Conservation (phyloP, 2,329 filamentous ascomycete genomes). For the Neonectria coccinea region DNA sequence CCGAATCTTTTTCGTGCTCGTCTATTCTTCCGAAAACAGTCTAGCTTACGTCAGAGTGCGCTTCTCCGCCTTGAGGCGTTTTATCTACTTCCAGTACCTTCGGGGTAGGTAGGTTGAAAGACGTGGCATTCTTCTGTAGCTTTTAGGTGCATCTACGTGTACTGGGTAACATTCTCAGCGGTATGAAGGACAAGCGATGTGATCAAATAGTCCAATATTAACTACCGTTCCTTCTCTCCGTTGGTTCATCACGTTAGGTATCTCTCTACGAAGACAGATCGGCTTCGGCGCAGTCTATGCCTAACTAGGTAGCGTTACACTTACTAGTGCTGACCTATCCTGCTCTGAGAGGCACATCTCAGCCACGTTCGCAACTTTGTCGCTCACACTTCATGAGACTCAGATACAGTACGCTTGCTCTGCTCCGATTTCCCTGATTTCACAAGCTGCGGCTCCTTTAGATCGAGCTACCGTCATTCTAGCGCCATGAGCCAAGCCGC, state of each 20-base stretch:
- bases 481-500: constrained; percentile 10
- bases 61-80: too few species aligned
- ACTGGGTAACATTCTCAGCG: too few species aligned
- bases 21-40: constrained; percentile 36
- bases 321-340: too few species aligned
- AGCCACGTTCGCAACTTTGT: not conserved
- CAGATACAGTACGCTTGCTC: not conserved
- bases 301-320: not conserved
- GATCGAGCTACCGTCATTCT: not conserved
- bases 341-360: not conserved
- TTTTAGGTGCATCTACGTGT: too few species aligned
- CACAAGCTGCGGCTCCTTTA: not conserved
- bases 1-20: constrained; percentile 34
- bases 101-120: too few species aligned
- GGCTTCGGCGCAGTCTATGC: not conserved
- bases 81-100: too few species aligned
- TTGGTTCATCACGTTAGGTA: too few species aligned
- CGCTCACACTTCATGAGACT: not conserved
- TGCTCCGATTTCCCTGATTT: not conserved
- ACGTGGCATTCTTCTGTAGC: too few species aligned
- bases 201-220: too few species aligned
- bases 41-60: constrained; percentile 25
- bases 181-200: too few species aligned
- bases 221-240: too few species aligned
- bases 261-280: too few species aligned